These are phyloP conservation scores for Penicillium concentricum DNA, from an alignment of 2,329 filamentous ascomycete genomes.

Conservation along the genomic window DNA sequence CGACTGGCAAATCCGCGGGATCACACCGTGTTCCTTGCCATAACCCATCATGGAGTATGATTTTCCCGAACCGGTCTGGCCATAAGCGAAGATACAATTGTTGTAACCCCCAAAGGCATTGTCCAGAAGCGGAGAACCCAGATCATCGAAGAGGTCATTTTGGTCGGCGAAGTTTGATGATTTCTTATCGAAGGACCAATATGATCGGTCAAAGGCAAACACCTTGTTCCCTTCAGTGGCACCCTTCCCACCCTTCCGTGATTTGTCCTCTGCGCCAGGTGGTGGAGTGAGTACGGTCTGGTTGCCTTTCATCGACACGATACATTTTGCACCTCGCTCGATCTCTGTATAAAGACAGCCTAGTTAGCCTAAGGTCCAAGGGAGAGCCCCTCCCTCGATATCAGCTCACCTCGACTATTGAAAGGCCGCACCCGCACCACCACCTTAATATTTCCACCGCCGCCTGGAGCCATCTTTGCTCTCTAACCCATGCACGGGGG, in stretches of 20 bases:
- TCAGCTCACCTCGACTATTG: conserved; percentile 77
- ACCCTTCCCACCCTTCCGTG: conserved; percentile 60
- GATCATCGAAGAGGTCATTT: conserved; percentile 80
- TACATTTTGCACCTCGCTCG: conserved; percentile 90
- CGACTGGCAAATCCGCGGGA: conserved; percentile 93
- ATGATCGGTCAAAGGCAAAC: conserved; percentile 95
- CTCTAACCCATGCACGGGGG: conserved; percentile 38
- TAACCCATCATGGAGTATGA: conserved; percentile 99
- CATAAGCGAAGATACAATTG: conserved; percentile 99
- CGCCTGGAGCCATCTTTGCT: conserved; percentile 62
- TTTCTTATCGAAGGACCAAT: conserved; percentile 92
- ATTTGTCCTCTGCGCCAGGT: conserved; percentile 55
- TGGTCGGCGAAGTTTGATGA: conserved; percentile 86
- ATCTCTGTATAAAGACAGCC: conserved; percentile 60
- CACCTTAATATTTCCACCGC: conserved; percentile 98
- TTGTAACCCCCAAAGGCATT: conserved; percentile 99
- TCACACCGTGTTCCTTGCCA: conserved; percentile 91
- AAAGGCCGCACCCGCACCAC: conserved; percentile 96
- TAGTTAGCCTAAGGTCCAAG: conserved; percentile 8
- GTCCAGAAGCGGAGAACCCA: conserved; percentile 87
- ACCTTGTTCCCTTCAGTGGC: conserved; percentile 70
- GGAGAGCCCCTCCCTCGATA: background rate
- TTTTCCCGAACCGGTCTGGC: conserved; percentile 97
- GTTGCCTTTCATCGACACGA: conserved; percentile 91
- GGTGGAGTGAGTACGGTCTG: conserved; percentile 85